phyloP scores from a whole-genome alignment of 78 protist genomes.

The Monocercomonoides exilis region DNA sequence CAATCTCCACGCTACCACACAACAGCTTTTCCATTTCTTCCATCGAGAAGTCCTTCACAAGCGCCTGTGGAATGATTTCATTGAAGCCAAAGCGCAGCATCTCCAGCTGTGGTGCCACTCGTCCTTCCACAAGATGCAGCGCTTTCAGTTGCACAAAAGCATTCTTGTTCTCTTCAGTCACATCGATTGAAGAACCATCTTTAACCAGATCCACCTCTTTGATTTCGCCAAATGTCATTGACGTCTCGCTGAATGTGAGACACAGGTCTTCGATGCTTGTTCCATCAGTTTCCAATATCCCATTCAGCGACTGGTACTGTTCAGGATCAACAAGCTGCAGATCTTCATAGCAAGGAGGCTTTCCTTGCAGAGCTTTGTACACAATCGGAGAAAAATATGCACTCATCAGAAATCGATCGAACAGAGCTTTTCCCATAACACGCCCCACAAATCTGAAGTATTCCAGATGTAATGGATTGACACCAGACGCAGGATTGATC shows the following conservation, averaged over 20 bases:
- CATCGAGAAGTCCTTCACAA: neutral
- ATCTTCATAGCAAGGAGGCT: neutral
- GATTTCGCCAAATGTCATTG: neutral
- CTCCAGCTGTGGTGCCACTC: slow-evolving; percentile 1
- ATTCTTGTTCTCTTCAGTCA: slow-evolving; percentile 17
- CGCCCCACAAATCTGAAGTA: slow-evolving; percentile 20
- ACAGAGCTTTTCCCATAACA: slow-evolving; percentile 20
- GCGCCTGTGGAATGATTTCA: slow-evolving; percentile 12
- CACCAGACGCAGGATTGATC: slow-evolving; percentile 9
- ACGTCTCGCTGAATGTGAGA: neutral
- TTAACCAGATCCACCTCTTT: neutral
- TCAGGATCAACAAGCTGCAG: neutral
- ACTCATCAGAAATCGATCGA: slow-evolving; percentile 2
- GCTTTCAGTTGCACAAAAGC: neutral
- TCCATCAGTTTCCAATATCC: neutral
- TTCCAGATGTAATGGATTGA: slow-evolving; percentile 3
- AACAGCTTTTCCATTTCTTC: slow-evolving; percentile 10
- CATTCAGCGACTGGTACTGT: neutral
- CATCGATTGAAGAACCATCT: neutral
- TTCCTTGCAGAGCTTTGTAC: slow-evolving; percentile 1
- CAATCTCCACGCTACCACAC: neutral
- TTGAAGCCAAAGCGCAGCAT: neutral
- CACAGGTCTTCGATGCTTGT: neutral
- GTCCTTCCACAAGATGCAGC: neutral
- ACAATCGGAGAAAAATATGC: neutral